Evolutionary conservation across 2,329 filamentous ascomycete species (phyloP), one percentile per base, ranked within the genome.

Genomic region (Passalora sequoiae): DNA sequence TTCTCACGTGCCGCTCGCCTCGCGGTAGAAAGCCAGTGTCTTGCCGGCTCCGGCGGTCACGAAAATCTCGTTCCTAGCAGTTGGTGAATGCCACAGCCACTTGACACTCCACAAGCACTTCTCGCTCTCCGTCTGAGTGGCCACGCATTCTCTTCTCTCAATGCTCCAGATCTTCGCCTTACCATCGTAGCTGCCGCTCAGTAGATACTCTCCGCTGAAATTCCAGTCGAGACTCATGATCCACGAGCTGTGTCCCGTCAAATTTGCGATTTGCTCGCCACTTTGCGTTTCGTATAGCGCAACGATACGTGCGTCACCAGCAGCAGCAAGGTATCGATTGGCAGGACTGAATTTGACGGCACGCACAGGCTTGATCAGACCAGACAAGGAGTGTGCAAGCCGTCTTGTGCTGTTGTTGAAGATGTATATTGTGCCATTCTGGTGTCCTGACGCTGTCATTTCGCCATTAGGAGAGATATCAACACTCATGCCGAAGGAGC

Each of bases 111-210:
- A 96, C 2, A 97, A 63, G 40, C 59, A 62, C 66, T 86, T 85
- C 51, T 91, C 89, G 4, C 86, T 89, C 69, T 97, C 89, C 45
- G 84, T 89, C 63, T 95, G 88, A 7, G 92, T 98, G 9, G 91
- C 89, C 32, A 98, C 92, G 62, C 92, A 97, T 4, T 76, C 75
- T 44, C 81, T 78, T 24, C 82, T 78, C 58, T 95, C 89, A 46
- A 96, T 78, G 21, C 87, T 91, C 92, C 92, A 98, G 21, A 97
- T 86, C 67, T 95, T 96, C 48, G 86, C 87, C 66, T 94, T 96
- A 27, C 92, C 91, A 61, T 97, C 89, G 64, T 94, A 88, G 4
- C 43, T 46, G 72, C 88, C 87, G 60, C 85, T 94, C 2, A 97
- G 74, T 9, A 98, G 71, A 64, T 86, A 95, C 67, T 97, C 91